Conservation (phyloP, 2,329 filamentous ascomycete genomes). For the Trichoderma asperellum region DNA sequence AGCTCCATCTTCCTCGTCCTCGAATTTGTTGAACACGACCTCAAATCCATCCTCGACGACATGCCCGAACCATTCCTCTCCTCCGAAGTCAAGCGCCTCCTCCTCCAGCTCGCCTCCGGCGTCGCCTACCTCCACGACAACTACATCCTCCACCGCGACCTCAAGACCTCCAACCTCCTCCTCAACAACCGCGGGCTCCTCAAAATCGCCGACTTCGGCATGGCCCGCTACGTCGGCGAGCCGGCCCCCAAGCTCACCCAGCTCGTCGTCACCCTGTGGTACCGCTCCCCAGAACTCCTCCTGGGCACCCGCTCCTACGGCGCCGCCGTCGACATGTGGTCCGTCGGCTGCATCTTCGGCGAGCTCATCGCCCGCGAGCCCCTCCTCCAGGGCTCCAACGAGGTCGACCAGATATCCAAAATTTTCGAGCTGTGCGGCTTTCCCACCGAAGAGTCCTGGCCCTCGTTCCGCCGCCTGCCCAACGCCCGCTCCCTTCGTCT, state of each 20-base stretch:
- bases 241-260: conserved; percentile 81
- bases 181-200: conserved; percentile 94
- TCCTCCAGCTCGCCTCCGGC: conserved; percentile 80
- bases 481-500: conserved; percentile 82
- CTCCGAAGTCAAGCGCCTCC: conserved; percentile 88
- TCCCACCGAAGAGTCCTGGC: conserved; percentile 82
- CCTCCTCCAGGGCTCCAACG: conserved; percentile 84
- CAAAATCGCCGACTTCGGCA: conserved; percentile 97
- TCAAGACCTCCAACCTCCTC: conserved; percentile 91
- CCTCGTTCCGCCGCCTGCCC: conserved; percentile 81
- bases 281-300: conserved; percentile 87
- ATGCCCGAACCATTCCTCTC: conserved; percentile 93
- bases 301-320: conserved; percentile 79
- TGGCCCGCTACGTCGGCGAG: conserved; percentile 87
- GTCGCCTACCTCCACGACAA: conserved; percentile 83
- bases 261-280: conserved; percentile 96
- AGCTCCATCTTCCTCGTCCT: conserved; percentile 87
- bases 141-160: conserved; percentile 91
- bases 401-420: conserved; percentile 84
- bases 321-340: conserved; percentile 88
- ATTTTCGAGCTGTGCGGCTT: conserved; percentile 91
- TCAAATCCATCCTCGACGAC: conserved; percentile 89
- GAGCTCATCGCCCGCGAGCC: conserved; percentile 85
- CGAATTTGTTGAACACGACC: conserved; percentile 96
- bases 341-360: conserved; percentile 91